Percentiles rank a stretch among this genome's conserved stretches.
Evolutionary conservation across 257 asterid genomes (phyloP).

Genomic region (Solanum habrochaites): DNA sequence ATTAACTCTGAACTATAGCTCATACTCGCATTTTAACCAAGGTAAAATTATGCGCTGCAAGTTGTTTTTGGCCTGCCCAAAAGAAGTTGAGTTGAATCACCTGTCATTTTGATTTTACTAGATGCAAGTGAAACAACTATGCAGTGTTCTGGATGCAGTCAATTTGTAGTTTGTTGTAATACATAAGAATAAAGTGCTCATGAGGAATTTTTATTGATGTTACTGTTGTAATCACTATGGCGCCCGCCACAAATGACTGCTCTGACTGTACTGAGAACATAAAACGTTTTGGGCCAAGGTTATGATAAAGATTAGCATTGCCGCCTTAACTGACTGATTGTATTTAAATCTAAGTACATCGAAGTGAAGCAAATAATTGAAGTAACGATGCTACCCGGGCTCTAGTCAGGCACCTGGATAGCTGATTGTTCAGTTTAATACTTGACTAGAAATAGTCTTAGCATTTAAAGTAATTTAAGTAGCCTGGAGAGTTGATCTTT

Average conservation of each 20-base stretch:
- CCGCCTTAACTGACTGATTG: background rate
- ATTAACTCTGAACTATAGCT: conserved; percentile 43
- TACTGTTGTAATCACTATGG: background rate
- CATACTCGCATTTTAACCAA: background rate
- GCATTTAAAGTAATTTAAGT: background rate
- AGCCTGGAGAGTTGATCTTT: no score
- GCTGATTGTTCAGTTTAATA: background rate
- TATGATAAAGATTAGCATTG: background rate
- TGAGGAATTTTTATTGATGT: background rate
- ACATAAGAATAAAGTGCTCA: background rate
- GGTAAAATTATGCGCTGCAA: background rate
- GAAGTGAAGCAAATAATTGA: background rate
- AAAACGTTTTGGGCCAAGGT: background rate
- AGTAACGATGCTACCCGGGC: background rate
- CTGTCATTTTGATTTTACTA: background rate
- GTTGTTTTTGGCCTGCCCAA: background rate
- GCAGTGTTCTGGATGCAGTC: background rate
- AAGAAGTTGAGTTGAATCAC: background rate
- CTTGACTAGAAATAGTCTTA: background rate
- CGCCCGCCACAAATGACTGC: background rate
- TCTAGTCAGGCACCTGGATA: background rate
- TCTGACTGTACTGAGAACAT: background rate
- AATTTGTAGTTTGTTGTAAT: background rate
- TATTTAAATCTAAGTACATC: background rate
- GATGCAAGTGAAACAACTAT: background rate